Evolutionary conservation across 2,329 filamentous ascomycete species (phyloP).

Genomic region (Cercospora berteroae): DNA sequence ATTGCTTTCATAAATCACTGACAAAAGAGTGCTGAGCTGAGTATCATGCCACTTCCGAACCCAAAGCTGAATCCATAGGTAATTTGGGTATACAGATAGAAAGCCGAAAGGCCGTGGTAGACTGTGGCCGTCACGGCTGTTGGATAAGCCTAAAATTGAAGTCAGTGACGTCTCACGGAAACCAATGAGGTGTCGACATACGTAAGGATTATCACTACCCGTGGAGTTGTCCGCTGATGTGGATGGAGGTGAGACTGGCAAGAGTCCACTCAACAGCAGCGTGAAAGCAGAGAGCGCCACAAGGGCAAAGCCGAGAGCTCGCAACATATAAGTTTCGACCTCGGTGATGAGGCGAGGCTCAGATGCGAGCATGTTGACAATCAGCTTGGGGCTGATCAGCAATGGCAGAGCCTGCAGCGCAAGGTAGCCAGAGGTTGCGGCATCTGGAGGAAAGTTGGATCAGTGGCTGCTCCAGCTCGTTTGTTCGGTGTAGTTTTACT

Average conservation of each 20-base stretch:
- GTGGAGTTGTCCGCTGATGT: not conserved
- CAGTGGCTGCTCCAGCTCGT: not conserved
- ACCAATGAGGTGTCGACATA: not conserved
- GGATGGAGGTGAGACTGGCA: constrained; percentile 55
- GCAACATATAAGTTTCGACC: constrained; percentile 71
- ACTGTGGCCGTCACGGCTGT: constrained; percentile 60
- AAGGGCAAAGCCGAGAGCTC: constrained; percentile 66
- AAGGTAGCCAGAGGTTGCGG: constrained; percentile 44
- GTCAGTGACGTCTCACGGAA: not conserved
- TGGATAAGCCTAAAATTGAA: constrained; percentile 54
- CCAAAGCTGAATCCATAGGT: constrained; percentile 55
- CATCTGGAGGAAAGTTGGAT: constrained; percentile 1
- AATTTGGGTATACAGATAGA: constrained; percentile 69
- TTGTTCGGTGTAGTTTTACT: not conserved
- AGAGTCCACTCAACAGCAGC: constrained; percentile 67
- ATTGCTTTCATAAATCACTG: constrained; percentile 18
- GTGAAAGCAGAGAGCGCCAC: constrained; percentile 62
- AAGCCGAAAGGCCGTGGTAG: constrained; percentile 63
- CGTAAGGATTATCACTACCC: constrained; percentile 4
- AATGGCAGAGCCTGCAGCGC: constrained; percentile 52
- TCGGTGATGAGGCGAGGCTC: constrained; percentile 55
- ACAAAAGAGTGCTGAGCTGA: constrained; percentile 57
- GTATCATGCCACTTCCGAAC: constrained; percentile 58
- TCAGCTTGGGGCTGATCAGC: constrained; percentile 59
- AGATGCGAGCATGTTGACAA: constrained; percentile 58